Percentiles rank a stretch among this genome's conserved stretches.
Evolutionary conservation across 257 asterid genomes (phyloP).

Genomic region (Rauvolfia tetraphylla): DNA sequence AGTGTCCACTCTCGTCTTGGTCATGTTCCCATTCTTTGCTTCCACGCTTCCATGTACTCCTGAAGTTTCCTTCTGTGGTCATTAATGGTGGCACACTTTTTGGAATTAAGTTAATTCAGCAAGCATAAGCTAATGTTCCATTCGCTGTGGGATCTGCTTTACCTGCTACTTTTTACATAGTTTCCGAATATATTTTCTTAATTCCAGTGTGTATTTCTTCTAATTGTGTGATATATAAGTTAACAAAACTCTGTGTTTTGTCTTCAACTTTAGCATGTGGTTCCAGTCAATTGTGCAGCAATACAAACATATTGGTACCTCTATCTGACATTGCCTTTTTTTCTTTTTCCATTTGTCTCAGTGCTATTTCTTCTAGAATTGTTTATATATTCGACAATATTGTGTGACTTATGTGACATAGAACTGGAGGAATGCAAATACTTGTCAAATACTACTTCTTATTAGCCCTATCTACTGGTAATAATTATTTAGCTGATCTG

Average conservation of each 20-base stretch:
- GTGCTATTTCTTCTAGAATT: neutral
- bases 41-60: neutral
- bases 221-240: neutral
- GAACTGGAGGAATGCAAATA: neutral
- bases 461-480: neutral
- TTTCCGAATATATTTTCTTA: neutral
- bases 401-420: neutral
- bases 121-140: neutral
- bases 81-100: neutral
- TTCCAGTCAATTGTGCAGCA: neutral
- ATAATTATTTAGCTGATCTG: neutral
- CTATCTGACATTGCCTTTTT: neutral
- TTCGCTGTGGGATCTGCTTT: neutral
- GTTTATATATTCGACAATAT: neutral
- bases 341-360: neutral
- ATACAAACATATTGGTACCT: neutral
- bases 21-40: neutral
- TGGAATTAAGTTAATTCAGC: neutral
- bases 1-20: neutral
- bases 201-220: neutral
- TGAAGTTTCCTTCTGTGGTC: neutral
- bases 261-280: neutral
- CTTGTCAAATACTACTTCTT: neutral
- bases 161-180: neutral
- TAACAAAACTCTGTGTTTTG: neutral